A percentile compares a stretch with the other conserved stretches of the same genome.
Evolutionary conservation across 2,329 filamentous ascomycete species (phyloP).

Genomic region (Trichoderma sp.): DNA sequence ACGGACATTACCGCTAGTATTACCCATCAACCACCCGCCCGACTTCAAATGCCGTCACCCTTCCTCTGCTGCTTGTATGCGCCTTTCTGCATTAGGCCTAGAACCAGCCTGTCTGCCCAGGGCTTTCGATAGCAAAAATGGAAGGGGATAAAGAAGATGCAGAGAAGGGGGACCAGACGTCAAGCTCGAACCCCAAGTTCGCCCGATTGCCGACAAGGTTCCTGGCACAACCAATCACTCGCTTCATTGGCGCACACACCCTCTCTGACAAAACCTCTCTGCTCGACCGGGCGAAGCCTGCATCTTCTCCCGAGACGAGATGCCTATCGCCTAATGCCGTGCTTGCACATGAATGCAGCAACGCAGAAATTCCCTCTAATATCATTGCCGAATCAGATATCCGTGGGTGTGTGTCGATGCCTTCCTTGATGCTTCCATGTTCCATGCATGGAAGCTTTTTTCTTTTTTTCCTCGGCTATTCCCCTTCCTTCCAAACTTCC

Average conservation of each 20-base stretch:
- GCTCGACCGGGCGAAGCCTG: constrained; percentile 4
- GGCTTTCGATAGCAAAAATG: not conserved
- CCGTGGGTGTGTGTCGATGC: too few species aligned
- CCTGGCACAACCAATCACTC: not conserved
- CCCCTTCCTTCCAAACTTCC: constrained; percentile 13
- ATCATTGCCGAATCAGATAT: too few species aligned
- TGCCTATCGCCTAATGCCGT: too few species aligned
- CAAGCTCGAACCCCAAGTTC: too few species aligned
- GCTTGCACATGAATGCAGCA: too few species aligned
- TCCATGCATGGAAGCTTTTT: not conserved
- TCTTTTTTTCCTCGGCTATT: not conserved
- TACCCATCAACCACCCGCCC: not conserved
- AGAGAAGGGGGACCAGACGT: not conserved
- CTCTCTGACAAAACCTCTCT: not conserved
- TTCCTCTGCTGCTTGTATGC: too few species aligned
- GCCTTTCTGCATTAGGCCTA: too few species aligned
- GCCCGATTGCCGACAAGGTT: not conserved
- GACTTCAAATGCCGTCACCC: constrained; percentile 10
- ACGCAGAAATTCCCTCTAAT: too few species aligned
- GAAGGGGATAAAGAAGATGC: constrained; percentile 3
- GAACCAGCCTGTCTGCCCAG: too few species aligned
- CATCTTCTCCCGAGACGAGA: constrained; percentile 4
- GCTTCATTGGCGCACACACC: not conserved
- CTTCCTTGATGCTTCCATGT: not conserved
- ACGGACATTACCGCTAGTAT: not conserved